Evolutionary conservation across 495 filamentous ascomycete genomes (phyloP), one percentile per base, ranked within the genome.

Genomic region (Aspergillus egyptiacus): DNA sequence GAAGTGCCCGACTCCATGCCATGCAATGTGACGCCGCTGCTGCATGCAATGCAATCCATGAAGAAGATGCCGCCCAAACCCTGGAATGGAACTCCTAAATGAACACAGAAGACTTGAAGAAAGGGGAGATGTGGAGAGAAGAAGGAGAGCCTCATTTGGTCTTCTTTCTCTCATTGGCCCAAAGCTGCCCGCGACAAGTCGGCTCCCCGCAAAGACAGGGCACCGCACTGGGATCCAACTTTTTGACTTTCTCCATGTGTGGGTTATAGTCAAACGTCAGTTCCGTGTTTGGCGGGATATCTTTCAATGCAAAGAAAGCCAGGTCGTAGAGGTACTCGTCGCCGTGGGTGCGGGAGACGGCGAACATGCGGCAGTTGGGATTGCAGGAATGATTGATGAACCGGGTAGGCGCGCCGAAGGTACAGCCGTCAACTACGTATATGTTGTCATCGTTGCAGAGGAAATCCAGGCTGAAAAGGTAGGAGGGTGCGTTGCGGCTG

Each of bases 391-490:
- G 82, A 43, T 85, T 85, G 50, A 85, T 83, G 53, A 84, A 85
- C 0, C 81, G 74, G 0, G 76, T 77, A 0, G 75, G 65, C 0
- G 71, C 70, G n/a, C 82, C 82, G 51, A 78, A 74, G 25, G 70
- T 74, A 50, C 76, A 70, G 0, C 81, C 80, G 42, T 85, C 82
- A 1, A 84, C 68, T 3, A 83, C 74, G 48, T 77, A 82, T 35
- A 70, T 55, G 1, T 62, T 54, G 0, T 63, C 52, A 3, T 66
- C 57, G 28, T 82, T 74, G 18, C 70, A 70, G 54, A 86, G 86
- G 60, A 88, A 95, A 62, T 98, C 91, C 5, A 96, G 77, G 3
- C 75, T 77, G 62, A 95, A 96, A 1, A 96, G 75, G 57, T 96
- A 96, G 0, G 80, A 82, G 46, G 70, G 55, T 0, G 50, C 51